Percentiles rank a stretch among this genome's conserved stretches.
phyloP scores from a whole-genome alignment of 169 alveolate species.

The Cryptosporidium sp. region DNA sequence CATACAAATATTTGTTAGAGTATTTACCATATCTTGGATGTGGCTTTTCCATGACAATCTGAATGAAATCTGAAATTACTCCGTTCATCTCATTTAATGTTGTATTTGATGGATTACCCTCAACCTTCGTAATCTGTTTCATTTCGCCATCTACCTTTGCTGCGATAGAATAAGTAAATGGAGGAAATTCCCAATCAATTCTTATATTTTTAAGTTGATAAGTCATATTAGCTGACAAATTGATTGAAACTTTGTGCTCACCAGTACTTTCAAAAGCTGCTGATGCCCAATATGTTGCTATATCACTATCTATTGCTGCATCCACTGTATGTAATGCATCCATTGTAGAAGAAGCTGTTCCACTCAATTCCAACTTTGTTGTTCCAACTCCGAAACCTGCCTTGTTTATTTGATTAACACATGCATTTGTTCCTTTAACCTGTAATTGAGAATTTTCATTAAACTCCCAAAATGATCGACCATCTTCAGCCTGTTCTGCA shows the following conservation, averaged over 20 bases:
- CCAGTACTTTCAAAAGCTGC: constrained; percentile 83
- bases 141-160: constrained; percentile 84
- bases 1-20: constrained; percentile 86
- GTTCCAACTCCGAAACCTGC: constrained; percentile 91
- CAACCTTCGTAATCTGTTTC: constrained; percentile 36
- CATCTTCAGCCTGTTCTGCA: constrained; percentile 83
- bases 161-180: constrained; percentile 86
- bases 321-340: constrained; percentile 82
- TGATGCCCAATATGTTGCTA: constrained; percentile 89
- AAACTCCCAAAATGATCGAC: constrained; percentile 86
- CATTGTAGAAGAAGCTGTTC: constrained; percentile 82
- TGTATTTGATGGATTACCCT: constrained; percentile 65
- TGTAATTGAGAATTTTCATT: constrained; percentile 89
- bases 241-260: constrained; percentile 77
- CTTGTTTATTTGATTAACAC: constrained; percentile 88
- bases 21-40: constrained; percentile 88
- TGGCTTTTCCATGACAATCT: constrained; percentile 87
- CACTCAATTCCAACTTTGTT: constrained; percentile 80
- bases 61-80: constrained; percentile 69
- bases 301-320: constrained; percentile 87
- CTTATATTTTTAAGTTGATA: constrained; percentile 73
- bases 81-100: constrained; percentile 64
- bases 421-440: constrained; percentile 88
- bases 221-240: constrained; percentile 42
- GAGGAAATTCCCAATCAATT: constrained; percentile 92